These are phyloP conservation scores for Trypanosoma conorhini DNA, from an alignment of 208 protist genomes.

Conservation along the genomic window DNA sequence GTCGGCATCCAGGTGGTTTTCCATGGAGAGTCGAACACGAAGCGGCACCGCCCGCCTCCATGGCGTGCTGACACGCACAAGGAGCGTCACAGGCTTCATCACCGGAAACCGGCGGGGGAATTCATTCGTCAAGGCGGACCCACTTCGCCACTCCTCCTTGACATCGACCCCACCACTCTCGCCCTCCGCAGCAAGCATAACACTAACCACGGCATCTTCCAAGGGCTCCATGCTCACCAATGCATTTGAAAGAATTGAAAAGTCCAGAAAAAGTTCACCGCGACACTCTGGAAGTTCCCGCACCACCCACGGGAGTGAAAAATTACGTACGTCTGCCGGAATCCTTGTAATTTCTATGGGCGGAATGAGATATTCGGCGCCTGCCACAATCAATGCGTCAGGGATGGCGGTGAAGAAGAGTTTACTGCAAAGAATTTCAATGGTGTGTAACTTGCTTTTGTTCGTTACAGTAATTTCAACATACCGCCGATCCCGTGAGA, in stretches of 20 bases:
- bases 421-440: slow-evolving; percentile 68
- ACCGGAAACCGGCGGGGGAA: slow-evolving; percentile 38
- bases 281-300: slow-evolving; percentile 61
- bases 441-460: slow-evolving; percentile 68
- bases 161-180: background rate
- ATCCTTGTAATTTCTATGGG: slow-evolving; percentile 77
- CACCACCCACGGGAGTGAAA: slow-evolving; percentile 69
- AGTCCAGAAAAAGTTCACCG: slow-evolving; percentile 61
- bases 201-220: slow-evolving; percentile 65
- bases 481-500: slow-evolving; percentile 69
- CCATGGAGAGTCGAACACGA: slow-evolving; percentile 53
- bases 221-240: slow-evolving; percentile 68
- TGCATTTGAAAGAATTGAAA: slow-evolving; percentile 48
- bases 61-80: slow-evolving; percentile 46
- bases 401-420: slow-evolving; percentile 63
- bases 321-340: slow-evolving; percentile 24
- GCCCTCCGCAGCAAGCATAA: slow-evolving; percentile 11
- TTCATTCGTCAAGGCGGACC: background rate
- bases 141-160: background rate
- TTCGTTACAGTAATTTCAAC: slow-evolving; percentile 78
- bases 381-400: slow-evolving; percentile 68
- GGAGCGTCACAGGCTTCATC: slow-evolving; percentile 54
- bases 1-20: slow-evolving; percentile 66
- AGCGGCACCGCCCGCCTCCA: slow-evolving; percentile 71
- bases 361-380: slow-evolving; percentile 79